Conservation (phyloP, 2,329 filamentous ascomycete genomes). For the Penicillium sp. region DNA sequence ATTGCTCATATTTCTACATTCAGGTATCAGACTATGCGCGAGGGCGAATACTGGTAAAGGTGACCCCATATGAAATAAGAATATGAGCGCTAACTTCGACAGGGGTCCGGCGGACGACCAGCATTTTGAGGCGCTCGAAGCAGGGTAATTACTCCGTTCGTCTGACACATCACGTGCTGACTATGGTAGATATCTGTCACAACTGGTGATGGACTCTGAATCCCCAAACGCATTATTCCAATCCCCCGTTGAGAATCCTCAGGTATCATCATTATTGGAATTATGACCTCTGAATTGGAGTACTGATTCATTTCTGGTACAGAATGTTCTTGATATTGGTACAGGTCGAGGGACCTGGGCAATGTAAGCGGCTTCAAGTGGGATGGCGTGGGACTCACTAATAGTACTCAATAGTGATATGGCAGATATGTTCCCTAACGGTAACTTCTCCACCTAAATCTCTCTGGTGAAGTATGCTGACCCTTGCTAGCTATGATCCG, state of each 20-base stretch:
- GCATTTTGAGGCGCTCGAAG: conserved; percentile 17
- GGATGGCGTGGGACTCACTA: background rate
- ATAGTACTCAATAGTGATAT: conserved; percentile 12
- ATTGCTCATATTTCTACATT: background rate
- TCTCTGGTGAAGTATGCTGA: background rate
- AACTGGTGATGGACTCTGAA: conserved; percentile 11
- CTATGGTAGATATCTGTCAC: conserved; percentile 7
- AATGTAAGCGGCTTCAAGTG: conserved; percentile 7
- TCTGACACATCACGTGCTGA: background rate
- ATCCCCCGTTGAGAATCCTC: conserved; percentile 8
- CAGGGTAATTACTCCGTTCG: background rate
- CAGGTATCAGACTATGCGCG: background rate
- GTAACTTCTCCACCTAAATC: background rate
- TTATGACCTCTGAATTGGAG: background rate
- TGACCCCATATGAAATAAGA: background rate
- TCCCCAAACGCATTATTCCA: conserved; percentile 12
- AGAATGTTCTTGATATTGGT: conserved; percentile 9
- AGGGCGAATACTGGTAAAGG: background rate
- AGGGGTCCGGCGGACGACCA: conserved; percentile 15
- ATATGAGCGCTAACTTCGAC: background rate
- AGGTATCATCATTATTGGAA: background rate
- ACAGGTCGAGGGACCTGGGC: conserved; percentile 18
- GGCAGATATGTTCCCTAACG: conserved; percentile 21
- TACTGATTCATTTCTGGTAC: background rate
- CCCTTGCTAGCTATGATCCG: conserved; percentile 10